phyloP scores from a whole-genome alignment of 768 basidiomycete species.

The Collybiopsis confluens region DNA sequence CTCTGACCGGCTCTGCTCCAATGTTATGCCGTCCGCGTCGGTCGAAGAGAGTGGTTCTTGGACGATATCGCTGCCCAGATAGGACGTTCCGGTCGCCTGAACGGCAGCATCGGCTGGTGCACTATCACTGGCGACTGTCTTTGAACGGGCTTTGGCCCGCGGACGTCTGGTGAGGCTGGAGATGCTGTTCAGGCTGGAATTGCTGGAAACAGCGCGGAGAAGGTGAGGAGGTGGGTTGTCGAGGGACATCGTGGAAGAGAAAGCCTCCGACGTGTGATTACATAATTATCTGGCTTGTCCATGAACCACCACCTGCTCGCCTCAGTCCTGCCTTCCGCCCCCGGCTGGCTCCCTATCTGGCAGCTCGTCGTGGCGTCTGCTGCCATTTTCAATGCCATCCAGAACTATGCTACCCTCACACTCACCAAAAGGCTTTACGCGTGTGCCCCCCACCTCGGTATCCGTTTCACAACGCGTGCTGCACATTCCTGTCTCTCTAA shows the following conservation, averaged over 20 bases:
- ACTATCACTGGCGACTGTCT: slow-evolving; percentile 28
- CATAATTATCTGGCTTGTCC: too few relatives aligned
- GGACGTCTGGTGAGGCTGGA: slow-evolving; percentile 50
- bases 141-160: slow-evolving; percentile 51
- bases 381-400: slow-evolving; percentile 81
- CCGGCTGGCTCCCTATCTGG: slow-evolving; percentile 83
- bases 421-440: slow-evolving; percentile 78
- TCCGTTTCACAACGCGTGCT: too few relatives aligned
- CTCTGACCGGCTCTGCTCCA: neutral
- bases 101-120: too few relatives aligned
- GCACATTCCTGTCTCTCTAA: too few relatives aligned
- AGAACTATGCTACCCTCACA: slow-evolving; percentile 76
- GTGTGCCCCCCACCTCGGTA: slow-evolving; percentile 24
- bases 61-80: neutral
- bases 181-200: slow-evolving; percentile 44
- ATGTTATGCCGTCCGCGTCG: neutral
- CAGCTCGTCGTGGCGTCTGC: slow-evolving; percentile 75
- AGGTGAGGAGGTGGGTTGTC: neutral
- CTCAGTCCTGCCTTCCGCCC: slow-evolving; percentile 58
- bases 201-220: slow-evolving; percentile 45
- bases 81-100: slow-evolving; percentile 11
- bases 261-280: neutral
- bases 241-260: too few relatives aligned
- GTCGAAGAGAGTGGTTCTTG: neutral
- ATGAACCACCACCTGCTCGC: too few relatives aligned